Evolutionary conservation across 2,329 filamentous ascomycete species (phyloP).

Genomic region (Trichoderma sp.): DNA sequence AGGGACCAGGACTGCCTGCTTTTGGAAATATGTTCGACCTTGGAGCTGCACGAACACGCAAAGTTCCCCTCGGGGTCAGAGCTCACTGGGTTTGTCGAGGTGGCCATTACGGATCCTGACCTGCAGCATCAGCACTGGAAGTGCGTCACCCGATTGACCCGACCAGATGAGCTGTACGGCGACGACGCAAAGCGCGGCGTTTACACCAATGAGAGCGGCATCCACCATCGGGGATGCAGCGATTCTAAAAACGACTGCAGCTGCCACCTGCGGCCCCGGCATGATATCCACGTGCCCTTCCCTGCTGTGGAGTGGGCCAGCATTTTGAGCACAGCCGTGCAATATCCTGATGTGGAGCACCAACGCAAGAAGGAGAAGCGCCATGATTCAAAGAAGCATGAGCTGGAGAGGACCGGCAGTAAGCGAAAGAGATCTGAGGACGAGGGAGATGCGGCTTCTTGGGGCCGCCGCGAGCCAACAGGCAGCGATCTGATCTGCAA

Average conservation of each 20-base stretch:
- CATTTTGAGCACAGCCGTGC: slow-evolving; percentile 58
- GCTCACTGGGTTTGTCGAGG: slow-evolving; percentile 60
- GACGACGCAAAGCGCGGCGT: slow-evolving; percentile 48
- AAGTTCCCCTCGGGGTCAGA: slow-evolving; percentile 62
- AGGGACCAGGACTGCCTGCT: slow-evolving; percentile 57
- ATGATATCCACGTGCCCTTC: slow-evolving; percentile 59
- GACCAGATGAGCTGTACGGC: slow-evolving; percentile 56
- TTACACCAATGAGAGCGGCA: slow-evolving; percentile 53
- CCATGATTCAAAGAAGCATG: slow-evolving; percentile 39
- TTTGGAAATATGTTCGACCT: slow-evolving; percentile 62
- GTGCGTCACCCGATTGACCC: slow-evolving; percentile 59
- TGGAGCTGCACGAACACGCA: slow-evolving; percentile 59
- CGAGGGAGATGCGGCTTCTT: slow-evolving; percentile 44
- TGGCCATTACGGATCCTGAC: slow-evolving; percentile 56
- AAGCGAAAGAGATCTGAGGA: slow-evolving; percentile 46
- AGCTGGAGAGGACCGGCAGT: slow-evolving; percentile 39
- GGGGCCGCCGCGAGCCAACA: slow-evolving; percentile 45
- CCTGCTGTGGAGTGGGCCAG: slow-evolving; percentile 60
- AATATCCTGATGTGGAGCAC: slow-evolving; percentile 50
- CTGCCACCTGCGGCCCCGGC: slow-evolving; percentile 49
- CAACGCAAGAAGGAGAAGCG: slow-evolving; percentile 44
- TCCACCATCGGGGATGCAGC: slow-evolving; percentile 56
- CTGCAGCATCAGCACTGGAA: slow-evolving; percentile 62
- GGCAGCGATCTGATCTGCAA: slow-evolving; percentile 60
- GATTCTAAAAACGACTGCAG: slow-evolving; percentile 52